These are phyloP conservation scores for Umbellularia californica DNA, from an alignment of 164 flowering plant species.

Conservation along the genomic window DNA sequence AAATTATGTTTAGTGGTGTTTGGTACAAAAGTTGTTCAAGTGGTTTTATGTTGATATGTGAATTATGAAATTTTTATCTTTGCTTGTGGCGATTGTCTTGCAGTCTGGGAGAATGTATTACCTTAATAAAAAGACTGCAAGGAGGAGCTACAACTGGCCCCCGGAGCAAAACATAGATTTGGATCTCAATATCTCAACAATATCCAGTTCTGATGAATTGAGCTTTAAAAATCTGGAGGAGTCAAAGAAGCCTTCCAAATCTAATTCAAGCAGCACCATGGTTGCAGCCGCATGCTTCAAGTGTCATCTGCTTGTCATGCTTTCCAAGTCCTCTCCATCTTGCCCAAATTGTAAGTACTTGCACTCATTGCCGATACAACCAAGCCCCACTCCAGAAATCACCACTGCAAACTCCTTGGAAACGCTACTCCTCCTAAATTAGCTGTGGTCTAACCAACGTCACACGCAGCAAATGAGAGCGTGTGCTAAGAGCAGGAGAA, in stretches of 20 bases:
- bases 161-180: conserved; percentile 47
- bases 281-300: conserved; percentile 62
- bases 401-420: conserved; percentile 28
- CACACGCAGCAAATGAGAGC: neutral
- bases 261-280: conserved; percentile 29
- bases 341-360: conserved; percentile 76
- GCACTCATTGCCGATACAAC: conserved; percentile 39
- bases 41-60: neutral
- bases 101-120: conserved; percentile 67
- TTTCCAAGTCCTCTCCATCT: conserved; percentile 53
- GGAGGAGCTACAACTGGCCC: conserved; percentile 51
- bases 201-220: conserved; percentile 12
- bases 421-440: conserved; percentile 39
- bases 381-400: conserved; percentile 12
- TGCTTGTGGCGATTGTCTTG: conserved; percentile 6
- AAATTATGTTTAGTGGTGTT: neutral
- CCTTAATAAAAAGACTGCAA: conserved; percentile 47
- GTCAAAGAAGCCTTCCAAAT: conserved; percentile 15
- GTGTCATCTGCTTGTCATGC: conserved; percentile 69
- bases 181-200: conserved; percentile 55
- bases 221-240: conserved; percentile 1
- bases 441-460: neutral
- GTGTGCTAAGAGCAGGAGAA: neutral
- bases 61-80: neutral
- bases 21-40: neutral